Conservation (phyloP, 106 monocot species). For the Ottelia alismoides region DNA sequence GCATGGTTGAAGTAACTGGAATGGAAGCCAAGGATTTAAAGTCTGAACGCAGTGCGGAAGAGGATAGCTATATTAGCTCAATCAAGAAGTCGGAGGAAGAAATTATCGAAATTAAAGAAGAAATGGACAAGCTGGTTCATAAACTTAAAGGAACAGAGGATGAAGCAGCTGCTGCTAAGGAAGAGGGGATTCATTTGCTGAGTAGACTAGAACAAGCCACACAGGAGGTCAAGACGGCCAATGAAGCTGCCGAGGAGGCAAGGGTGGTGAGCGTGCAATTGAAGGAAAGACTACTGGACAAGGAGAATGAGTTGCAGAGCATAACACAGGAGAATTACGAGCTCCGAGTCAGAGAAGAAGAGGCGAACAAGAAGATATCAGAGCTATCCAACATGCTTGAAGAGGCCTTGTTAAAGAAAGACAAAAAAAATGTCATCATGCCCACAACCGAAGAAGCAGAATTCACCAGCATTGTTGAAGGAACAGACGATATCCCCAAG, state of each 20-base stretch:
- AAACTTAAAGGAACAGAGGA: conserved; percentile 18
- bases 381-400: conserved; percentile 25
- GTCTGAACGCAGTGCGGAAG: conserved; percentile 31
- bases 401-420: conserved; percentile 17
- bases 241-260: conserved; percentile 31
- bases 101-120: conserved; percentile 19
- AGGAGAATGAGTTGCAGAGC: conserved; percentile 41
- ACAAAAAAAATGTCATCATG: conserved; percentile 14
- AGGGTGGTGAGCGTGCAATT: conserved; percentile 25
- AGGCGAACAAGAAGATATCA: conserved; percentile 23
- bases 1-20: conserved; percentile 22
- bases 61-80: conserved; percentile 14
- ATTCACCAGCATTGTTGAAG: conserved; percentile 5
- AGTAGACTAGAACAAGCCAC: conserved; percentile 32
- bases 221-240: conserved; percentile 12
- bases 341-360: conserved; percentile 22
- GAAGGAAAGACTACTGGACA: conserved; percentile 36
- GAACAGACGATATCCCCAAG: conserved; percentile 2
- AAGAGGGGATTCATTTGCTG: conserved; percentile 25
- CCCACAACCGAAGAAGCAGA: conserved; percentile 38
- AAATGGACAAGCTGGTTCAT: conserved; percentile 17
- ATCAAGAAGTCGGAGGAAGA: conserved; percentile 38
- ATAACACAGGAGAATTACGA: conserved; percentile 38
- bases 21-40: conserved; percentile 19
- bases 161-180: conserved; percentile 26